Evolutionary conservation across 129 eudicot species (phyloP).

Genomic region (Saussurea involucrata): DNA sequence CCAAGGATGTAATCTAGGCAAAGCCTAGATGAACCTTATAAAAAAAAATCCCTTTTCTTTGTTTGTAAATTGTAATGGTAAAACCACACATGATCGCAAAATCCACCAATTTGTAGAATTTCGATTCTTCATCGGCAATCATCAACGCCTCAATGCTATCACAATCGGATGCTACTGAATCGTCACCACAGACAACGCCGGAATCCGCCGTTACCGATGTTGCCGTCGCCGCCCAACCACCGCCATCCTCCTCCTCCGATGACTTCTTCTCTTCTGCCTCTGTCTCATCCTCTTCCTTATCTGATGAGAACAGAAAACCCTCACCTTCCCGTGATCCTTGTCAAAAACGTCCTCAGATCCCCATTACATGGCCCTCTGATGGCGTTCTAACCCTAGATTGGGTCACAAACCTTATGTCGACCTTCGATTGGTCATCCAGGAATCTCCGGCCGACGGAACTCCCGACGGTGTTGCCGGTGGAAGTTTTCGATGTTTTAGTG

Average conservation of each 20-base stretch:
- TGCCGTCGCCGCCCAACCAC: conserved; percentile 30
- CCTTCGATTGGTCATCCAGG: conserved; percentile 72
- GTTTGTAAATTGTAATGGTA: background rate
- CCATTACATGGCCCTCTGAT: conserved; percentile 69
- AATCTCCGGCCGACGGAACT: conserved; percentile 55
- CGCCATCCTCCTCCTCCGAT: conserved; percentile 40
- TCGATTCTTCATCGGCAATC: background rate
- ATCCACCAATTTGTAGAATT: background rate
- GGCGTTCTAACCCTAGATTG: conserved; percentile 53
- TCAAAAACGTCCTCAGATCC: conserved; percentile 48
- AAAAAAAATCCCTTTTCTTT: background rate
- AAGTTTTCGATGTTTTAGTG: conserved; percentile 58
- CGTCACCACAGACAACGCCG: conserved; percentile 12
- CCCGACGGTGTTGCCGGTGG: conserved; percentile 68
- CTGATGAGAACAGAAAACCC: conserved; percentile 15
- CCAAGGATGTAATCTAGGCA: no score
- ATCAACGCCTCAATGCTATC: conserved; percentile 11
- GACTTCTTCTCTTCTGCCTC: conserved; percentile 42
- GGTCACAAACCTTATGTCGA: conserved; percentile 51
- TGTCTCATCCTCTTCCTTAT: conserved; percentile 22
- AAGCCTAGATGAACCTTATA: no score
- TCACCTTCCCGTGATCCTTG: conserved; percentile 21
- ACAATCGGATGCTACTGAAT: conserved; percentile 16
- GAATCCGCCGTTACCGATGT: conserved; percentile 4
- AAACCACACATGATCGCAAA: background rate